Base-by-base conservation (phyloP, 2,329 filamentous ascomycete species). In the Ophiostoma piceae region DNA sequence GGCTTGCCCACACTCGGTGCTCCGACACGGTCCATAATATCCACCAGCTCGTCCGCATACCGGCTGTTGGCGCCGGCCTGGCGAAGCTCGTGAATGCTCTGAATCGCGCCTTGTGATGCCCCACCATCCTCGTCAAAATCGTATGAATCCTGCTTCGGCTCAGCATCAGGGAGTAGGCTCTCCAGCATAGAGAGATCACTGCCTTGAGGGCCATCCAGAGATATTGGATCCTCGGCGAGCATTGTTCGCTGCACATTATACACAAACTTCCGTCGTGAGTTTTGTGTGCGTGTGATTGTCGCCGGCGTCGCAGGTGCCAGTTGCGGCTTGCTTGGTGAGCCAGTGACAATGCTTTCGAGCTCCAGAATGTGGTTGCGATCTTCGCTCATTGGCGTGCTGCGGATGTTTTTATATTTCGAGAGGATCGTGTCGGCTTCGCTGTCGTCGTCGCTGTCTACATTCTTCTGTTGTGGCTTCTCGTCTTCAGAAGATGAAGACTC, bases 31-130 rank as follows among this genome's bases (percentile, higher is more conserved):
- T 87, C 85, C 68, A 88, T 77, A 19, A 90, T 78, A 74, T 90
- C 88, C 72, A 88, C 85, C 78, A 90, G 84, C 74, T 88, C 86
- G 73, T 90, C 87, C 4, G 87, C 81, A 73, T 88, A 88, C 37
- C 88, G 84, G 74, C 86, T 88, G 75, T 89, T 89, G 29, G 87
- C 87, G 19, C 88, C 88, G 4, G 88, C 87, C 71, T 89, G 85
- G 68, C 87, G 83, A 60, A 90, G 78, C 75, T 90, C 88, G 75
- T 90, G 88, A 22, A 90, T 85, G 73, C 86, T 88, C 71, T 84
- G 83, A 66, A 90, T 86, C 37, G 84, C 84, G 22, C 83, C 81
- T 65, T 81, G 82, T 26, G 79, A 79, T 14, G 79, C 74, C 29
- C 81, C 79, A 1, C 82, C 79, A 16, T 83, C 83, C 7, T 83